Percentiles rank a stretch among this genome's conserved stretches.
These are phyloP conservation scores for Pythium utonaiense DNA, from an alignment of 352 stramenopile genomes.

Conservation along the genomic window DNA sequence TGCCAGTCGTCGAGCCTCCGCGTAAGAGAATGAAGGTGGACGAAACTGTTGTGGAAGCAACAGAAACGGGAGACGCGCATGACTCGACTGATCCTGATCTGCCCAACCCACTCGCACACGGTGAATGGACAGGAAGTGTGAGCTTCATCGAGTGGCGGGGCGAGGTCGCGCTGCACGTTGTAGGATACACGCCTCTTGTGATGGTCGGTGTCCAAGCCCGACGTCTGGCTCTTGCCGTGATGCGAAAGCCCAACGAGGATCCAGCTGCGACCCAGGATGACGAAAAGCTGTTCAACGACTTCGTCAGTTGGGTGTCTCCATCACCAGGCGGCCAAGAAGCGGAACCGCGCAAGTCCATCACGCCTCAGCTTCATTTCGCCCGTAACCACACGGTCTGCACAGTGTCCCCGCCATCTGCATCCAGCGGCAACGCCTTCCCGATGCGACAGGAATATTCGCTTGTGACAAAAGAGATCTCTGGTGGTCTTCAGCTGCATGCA, in stretches of 20 bases:
- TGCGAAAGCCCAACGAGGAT: slow-evolving; percentile 42
- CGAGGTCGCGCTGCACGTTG: slow-evolving; percentile 73
- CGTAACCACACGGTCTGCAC: slow-evolving; percentile 68
- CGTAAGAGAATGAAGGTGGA: slow-evolving; percentile 67
- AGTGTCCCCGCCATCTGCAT: slow-evolving; percentile 48
- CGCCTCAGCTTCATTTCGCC: slow-evolving; percentile 69
- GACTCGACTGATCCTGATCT: slow-evolving; percentile 30
- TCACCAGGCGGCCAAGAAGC: slow-evolving; percentile 8
- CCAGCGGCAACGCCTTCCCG: slow-evolving; percentile 22
- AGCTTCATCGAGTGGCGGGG: slow-evolving; percentile 85
- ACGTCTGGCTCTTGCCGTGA: slow-evolving; percentile 67
- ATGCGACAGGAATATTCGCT: slow-evolving; percentile 82
- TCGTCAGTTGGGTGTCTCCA: slow-evolving; percentile 69
- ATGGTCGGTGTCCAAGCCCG: slow-evolving; percentile 77
- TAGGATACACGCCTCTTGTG: slow-evolving; percentile 69
- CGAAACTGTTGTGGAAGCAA: slow-evolving; percentile 1
- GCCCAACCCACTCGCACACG: slow-evolving; percentile 45
- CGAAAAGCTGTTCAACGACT: slow-evolving; percentile 82
- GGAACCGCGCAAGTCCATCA: slow-evolving; percentile 63
- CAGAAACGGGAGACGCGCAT: slow-evolving; percentile 2
- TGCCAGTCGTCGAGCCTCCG: slow-evolving; percentile 62
- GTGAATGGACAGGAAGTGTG: slow-evolving; percentile 74
- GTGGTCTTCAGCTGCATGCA: slow-evolving; percentile 66
- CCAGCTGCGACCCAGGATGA: slow-evolving; percentile 42
- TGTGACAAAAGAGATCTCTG: slow-evolving; percentile 85